Evolutionary conservation across 2,329 filamentous ascomycete species (phyloP).

Genomic region (Cryphonectria nitschkei): DNA sequence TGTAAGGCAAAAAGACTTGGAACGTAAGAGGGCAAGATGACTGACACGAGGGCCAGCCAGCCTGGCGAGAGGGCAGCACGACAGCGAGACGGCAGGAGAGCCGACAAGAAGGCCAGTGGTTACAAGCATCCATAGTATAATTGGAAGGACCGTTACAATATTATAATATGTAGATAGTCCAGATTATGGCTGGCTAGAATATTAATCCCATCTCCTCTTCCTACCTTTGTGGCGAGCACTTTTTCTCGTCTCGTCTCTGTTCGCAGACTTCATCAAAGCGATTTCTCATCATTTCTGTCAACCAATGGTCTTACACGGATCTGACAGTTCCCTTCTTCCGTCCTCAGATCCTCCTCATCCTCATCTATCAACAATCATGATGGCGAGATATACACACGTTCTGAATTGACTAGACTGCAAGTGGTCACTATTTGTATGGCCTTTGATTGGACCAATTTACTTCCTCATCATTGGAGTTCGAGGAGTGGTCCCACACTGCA

Average conservation of each 20-base stretch:
- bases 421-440: background rate
- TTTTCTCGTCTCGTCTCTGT: background rate
- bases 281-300: background rate
- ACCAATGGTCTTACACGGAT: constrained; percentile 21
- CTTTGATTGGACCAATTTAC: background rate
- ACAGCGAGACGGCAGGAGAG: too few relatives aligned
- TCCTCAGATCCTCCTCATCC: background rate
- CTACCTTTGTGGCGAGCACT: background rate
- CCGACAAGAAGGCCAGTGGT: too few relatives aligned
- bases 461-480: background rate
- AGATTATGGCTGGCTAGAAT: background rate
- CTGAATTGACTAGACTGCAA: background rate
- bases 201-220: background rate
- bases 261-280: background rate
- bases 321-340: background rate
- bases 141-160: too few relatives aligned
- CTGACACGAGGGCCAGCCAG: too few relatives aligned
- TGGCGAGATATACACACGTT: background rate
- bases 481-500: background rate
- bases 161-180: background rate
- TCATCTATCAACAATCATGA: background rate
- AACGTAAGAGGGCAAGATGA: too few relatives aligned
- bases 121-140: too few relatives aligned
- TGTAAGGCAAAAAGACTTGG: too few relatives aligned
- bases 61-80: too few relatives aligned